phyloP scores from a whole-genome alignment of 2,329 filamentous ascomycete species.

The Fusarium sp. region DNA sequence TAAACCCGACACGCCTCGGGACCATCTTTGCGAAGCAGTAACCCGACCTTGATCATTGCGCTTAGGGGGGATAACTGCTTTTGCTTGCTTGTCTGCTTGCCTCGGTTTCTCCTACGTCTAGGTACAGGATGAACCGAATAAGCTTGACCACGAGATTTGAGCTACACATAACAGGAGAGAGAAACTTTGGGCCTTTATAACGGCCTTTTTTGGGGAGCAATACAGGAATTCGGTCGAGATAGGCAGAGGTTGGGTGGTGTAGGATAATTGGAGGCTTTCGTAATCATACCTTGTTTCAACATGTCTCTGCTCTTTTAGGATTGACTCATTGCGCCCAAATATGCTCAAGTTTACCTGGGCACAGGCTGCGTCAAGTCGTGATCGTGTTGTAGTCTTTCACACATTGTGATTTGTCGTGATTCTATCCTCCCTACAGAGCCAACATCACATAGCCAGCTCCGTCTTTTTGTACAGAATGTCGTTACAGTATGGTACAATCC shows the following conservation, averaged over 20 bases:
- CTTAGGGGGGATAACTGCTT: neutral
- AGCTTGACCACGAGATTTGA: neutral
- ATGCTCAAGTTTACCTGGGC: neutral
- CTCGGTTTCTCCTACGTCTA: neutral
- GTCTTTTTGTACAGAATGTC: constrained; percentile 43
- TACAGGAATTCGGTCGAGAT: constrained; percentile 14
- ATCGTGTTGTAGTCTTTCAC: constrained; percentile 4
- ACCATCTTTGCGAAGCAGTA: neutral
- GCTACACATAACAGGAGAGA: neutral
- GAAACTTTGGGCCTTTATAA: neutral
- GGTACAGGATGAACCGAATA: neutral
- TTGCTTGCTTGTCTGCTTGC: neutral
- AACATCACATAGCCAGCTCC: constrained; percentile 5
- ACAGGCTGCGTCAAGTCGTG: neutral
- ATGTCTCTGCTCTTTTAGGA: constrained; percentile 5
- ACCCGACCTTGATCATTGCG: neutral
- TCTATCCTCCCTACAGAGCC: constrained; percentile 7
- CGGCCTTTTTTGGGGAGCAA: constrained; percentile 11
- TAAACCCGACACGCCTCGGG: constrained; percentile 37
- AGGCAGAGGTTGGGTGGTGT: constrained; percentile 22
- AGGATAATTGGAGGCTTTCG: constrained; percentile 33
- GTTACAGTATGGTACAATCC: constrained; percentile 49
- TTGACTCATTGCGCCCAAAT: neutral
- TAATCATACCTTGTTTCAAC: constrained; percentile 22
- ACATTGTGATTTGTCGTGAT: constrained; percentile 18